Evolutionary conservation across 176 grass and related monocot species (phyloP).

Genomic region (Triticum aestivum): DNA sequence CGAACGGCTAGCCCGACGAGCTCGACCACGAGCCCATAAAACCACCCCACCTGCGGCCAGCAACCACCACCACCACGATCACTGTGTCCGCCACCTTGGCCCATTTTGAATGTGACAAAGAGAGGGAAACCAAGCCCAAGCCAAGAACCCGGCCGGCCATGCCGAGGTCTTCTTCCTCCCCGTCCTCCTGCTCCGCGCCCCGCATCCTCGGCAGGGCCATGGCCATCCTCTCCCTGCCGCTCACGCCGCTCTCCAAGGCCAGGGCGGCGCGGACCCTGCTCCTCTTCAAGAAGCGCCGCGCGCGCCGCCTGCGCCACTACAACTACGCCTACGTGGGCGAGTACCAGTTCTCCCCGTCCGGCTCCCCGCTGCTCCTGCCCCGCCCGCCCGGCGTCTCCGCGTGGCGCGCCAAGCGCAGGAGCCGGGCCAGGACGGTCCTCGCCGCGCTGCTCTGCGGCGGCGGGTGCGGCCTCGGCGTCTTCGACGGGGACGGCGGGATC

Average conservation of each 20-base stretch:
- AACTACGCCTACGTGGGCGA: constrained; percentile 73
- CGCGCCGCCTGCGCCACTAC: constrained; percentile 53
- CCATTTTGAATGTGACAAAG: constrained; percentile 67
- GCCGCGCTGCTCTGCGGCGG: constrained; percentile 59
- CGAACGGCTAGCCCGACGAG: background rate
- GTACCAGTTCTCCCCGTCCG: constrained; percentile 88
- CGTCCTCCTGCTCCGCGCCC: background rate
- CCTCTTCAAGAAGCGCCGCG: constrained; percentile 53
- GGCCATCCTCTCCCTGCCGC: constrained; percentile 48
- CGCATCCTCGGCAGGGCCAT: constrained; percentile 54
- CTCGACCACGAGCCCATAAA: constrained; percentile 31
- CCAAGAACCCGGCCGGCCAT: background rate
- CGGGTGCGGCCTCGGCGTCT: background rate
- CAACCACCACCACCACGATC: background rate
- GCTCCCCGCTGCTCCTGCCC: constrained; percentile 47
- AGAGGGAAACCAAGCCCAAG: constrained; percentile 45
- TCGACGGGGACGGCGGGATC: background rate
- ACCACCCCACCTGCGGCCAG: background rate
- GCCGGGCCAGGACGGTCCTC: constrained; percentile 33
- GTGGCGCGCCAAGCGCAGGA: constrained; percentile 27
- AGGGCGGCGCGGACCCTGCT: constrained; percentile 47
- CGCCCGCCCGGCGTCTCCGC: constrained; percentile 35
- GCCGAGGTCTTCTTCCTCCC: constrained; percentile 33
- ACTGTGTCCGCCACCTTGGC: background rate
- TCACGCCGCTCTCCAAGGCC: constrained; percentile 51